Conservation (phyloP, 306 rosid genomes). For the Aeschynomene evenia region DNA sequence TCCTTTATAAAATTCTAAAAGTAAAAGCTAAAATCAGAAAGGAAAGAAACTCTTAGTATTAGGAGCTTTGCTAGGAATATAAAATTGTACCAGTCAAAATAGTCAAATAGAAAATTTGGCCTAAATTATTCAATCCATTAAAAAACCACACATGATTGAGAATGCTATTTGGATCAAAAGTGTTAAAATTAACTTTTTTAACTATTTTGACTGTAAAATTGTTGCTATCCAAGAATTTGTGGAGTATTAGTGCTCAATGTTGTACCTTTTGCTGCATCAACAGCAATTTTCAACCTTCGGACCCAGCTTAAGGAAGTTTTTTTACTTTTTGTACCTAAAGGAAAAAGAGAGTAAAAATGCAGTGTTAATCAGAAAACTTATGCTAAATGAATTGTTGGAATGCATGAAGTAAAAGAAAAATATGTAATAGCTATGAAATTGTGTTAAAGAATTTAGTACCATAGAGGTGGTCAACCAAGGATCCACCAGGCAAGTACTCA, state of each 20-base stretch:
- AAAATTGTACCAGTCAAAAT: too few species aligned
- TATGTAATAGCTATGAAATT: not conserved
- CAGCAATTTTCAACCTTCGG: conserved; percentile 89
- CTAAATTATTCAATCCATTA: too few species aligned
- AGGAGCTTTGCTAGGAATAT: too few species aligned
- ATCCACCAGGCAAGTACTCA: conserved; percentile 93
- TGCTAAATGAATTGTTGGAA: conserved; percentile 2
- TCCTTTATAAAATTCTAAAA: too few species aligned
- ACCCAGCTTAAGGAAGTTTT: conserved; percentile 80
- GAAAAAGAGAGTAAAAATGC: not conserved
- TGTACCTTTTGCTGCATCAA: conserved; percentile 94
- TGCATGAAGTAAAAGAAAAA: not conserved
- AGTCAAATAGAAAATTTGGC: too few species aligned
- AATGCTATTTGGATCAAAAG: too few species aligned
- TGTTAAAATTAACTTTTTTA: too few species aligned
- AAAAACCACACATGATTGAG: too few species aligned
- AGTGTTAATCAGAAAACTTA: not conserved
- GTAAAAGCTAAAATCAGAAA: too few species aligned
- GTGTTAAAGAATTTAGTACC: conserved; percentile 46
- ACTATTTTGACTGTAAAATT: too few species aligned
- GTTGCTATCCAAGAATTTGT: too few species aligned
- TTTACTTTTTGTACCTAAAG: conserved; percentile 57
- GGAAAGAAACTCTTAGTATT: not conserved
- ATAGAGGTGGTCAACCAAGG: conserved; percentile 79
- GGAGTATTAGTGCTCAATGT: not conserved